These are phyloP conservation scores for Thinopyrum elongatum DNA, from an alignment of 176 grass and related monocot species.

Conservation along the genomic window DNA sequence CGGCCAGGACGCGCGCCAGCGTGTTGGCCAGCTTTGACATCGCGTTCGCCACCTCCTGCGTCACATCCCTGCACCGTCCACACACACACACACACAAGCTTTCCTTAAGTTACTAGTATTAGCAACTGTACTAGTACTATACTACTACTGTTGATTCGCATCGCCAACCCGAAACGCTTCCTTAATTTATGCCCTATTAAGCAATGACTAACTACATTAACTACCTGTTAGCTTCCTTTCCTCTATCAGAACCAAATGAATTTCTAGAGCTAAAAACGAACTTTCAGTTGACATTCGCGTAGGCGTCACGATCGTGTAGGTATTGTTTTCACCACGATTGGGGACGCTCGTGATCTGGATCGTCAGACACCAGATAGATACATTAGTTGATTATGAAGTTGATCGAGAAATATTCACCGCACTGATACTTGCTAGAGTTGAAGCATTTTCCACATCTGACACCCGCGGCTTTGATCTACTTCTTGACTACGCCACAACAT, in stretches of 20 bases:
- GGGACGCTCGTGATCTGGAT: neutral
- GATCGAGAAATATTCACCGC: neutral
- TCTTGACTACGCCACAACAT: neutral
- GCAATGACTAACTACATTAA: neutral
- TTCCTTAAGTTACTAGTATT: too few species aligned
- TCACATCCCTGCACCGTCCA: constrained; percentile 53
- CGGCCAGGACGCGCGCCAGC: constrained; percentile 57
- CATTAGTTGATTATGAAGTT: neutral
- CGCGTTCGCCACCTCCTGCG: constrained; percentile 43
- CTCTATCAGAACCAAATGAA: neutral
- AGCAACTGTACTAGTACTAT: neutral
- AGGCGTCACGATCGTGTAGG: neutral
- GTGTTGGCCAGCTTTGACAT: constrained; percentile 60
- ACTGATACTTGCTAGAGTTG: neutral
- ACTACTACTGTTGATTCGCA: neutral
- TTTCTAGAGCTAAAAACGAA: neutral
- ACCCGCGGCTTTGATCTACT: neutral
- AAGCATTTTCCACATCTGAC: neutral
- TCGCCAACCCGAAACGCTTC: neutral
- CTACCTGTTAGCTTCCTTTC: neutral
- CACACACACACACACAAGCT: neutral
- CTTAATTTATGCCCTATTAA: neutral
- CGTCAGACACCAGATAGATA: neutral
- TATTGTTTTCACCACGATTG: constrained; percentile 5
- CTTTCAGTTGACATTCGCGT: neutral